Conservation (phyloP, 2,329 filamentous ascomycete species). For the Coleophoma eucalyptorum region DNA sequence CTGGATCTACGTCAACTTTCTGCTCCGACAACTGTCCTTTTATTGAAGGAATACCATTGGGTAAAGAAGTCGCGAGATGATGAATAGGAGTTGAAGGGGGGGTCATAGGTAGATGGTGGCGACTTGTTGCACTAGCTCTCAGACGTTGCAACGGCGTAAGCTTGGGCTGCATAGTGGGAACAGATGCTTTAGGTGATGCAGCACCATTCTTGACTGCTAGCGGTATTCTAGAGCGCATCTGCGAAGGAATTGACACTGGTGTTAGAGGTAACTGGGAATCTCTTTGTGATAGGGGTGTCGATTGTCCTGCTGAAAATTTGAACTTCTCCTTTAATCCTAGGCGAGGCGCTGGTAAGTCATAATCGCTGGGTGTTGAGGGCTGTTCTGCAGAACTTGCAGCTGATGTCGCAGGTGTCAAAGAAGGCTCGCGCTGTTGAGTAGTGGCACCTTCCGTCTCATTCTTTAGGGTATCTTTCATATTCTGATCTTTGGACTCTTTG, state of each 20-base stretch:
- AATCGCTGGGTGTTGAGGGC: conserved; percentile 15
- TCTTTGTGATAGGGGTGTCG: conserved; percentile 10
- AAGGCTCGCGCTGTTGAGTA: conserved; percentile 17
- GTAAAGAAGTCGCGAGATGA: neutral
- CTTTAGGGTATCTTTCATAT: neutral
- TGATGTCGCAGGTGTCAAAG: conserved; percentile 16
- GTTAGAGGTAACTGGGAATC: conserved; percentile 2
- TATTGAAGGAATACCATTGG: conserved; percentile 2
- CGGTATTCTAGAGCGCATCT: conserved; percentile 22
- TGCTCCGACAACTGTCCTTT: conserved; percentile 14
- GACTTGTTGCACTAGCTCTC: conserved; percentile 19
- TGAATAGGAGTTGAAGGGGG: conserved; percentile 20
- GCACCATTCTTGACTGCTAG: conserved; percentile 18
- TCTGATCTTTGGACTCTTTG: conserved; percentile 1
- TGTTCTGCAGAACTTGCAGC: conserved; percentile 16
- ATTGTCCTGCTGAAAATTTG: conserved; percentile 11
- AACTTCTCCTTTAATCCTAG: conserved; percentile 16
- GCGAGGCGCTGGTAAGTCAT: neutral
- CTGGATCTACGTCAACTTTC: conserved; percentile 7
- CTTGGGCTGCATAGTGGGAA: conserved; percentile 1
- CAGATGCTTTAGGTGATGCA: conserved; percentile 6
- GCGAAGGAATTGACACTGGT: conserved; percentile 14
- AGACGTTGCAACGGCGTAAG: conserved; percentile 28
- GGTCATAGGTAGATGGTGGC: conserved; percentile 17
- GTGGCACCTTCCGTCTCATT: neutral